Evolutionary conservation across 176 grass and related monocot genomes (phyloP).

Genomic region (Oryza nivara): DNA sequence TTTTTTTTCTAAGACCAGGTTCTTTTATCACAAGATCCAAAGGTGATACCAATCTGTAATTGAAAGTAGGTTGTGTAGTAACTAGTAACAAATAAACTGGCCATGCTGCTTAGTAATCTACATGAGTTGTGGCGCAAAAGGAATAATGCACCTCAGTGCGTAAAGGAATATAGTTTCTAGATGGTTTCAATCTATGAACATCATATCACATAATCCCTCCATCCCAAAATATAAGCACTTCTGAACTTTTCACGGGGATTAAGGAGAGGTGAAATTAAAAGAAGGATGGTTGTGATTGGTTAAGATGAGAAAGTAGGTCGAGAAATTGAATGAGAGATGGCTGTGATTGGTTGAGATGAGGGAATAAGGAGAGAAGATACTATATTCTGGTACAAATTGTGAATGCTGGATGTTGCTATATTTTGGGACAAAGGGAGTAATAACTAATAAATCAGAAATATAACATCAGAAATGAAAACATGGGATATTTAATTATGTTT

Average conservation of each 20-base stretch:
- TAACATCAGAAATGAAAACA: neutral
- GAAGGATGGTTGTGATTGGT: too few species aligned
- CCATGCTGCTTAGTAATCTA: neutral
- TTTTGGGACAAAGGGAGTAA: neutral
- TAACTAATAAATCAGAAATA: neutral
- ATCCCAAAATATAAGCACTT: too few species aligned
- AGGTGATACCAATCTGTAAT: neutral
- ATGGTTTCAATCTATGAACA: neutral
- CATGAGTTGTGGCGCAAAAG: neutral
- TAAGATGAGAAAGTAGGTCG: too few species aligned
- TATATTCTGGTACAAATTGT: too few species aligned
- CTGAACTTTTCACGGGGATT: too few species aligned
- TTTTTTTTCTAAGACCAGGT: neutral
- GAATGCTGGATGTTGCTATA: too few species aligned
- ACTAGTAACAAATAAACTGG: neutral
- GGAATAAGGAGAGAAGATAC: too few species aligned
- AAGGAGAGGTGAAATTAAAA: too few species aligned
- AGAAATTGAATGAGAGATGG: too few species aligned
- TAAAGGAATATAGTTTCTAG: constrained; percentile 10
- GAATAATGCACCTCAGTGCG: neutral
- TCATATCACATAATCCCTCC: neutral
- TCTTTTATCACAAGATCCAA: neutral
- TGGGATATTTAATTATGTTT: neutral
- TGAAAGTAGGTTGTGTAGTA: neutral
- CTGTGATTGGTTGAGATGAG: too few species aligned